phyloP scores from a whole-genome alignment of 176 grass and related monocot genomes.

The Poa pratensis region DNA sequence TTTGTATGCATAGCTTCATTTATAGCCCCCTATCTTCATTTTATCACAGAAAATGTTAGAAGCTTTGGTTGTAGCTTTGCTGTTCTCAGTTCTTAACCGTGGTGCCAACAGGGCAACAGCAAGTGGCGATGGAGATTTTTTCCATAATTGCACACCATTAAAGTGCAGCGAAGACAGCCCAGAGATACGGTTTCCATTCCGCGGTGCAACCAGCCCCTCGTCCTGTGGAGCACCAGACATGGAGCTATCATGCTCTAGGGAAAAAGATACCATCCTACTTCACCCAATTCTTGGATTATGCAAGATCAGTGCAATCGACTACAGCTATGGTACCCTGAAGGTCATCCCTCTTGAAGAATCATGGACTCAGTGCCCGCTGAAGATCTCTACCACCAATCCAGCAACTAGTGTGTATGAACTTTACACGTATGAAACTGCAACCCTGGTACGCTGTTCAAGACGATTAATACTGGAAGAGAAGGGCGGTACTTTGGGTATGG shows the following conservation, averaged over 20 bases:
- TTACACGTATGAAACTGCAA: background rate
- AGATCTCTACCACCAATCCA: constrained; percentile 30
- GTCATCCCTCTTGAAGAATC: constrained; percentile 31
- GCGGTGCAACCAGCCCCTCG: constrained; percentile 5
- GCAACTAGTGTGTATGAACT: constrained; percentile 37
- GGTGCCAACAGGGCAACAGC: constrained; percentile 9
- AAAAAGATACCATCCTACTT: constrained; percentile 45
- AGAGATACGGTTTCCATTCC: constrained; percentile 55
- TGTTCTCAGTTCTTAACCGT: constrained; percentile 17
- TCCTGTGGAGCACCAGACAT: constrained; percentile 52
- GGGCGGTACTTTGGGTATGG: background rate
- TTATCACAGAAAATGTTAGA: constrained; percentile 19
- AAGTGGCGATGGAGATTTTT: constrained; percentile 36
- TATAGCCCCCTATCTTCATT: background rate
- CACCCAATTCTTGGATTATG: constrained; percentile 45
- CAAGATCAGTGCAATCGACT: constrained; percentile 43
- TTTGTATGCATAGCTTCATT: background rate
- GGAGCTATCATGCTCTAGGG: constrained; percentile 45
- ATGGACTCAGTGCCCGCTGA: constrained; percentile 47
- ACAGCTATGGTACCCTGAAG: background rate
- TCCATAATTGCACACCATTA: constrained; percentile 18
- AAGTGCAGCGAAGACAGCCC: constrained; percentile 23
- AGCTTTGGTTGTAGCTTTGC: background rate
- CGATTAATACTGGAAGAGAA: background rate
- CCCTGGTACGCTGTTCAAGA: constrained; percentile 41